phyloP scores from a whole-genome alignment of 176 grass and related monocot species.

The Hordeum vulgare region MorexV3_pseudomolecules_assembly NC_058523.1:159568083-159568582 shows the following conservation, averaged over 20 bases:
- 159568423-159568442: conserved; percentile 62
- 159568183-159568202: neutral
- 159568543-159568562: conserved; percentile 41
- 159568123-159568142: conserved; percentile 5
- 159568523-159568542: conserved; percentile 23
- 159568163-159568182: neutral
- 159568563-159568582: conserved; percentile 28
- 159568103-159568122: neutral
- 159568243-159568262: conserved; percentile 15
- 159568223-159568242: neutral
- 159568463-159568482: conserved; percentile 37
- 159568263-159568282: conserved; percentile 87
- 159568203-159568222: neutral
- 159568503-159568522: conserved; percentile 37
- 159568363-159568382: conserved; percentile 90
- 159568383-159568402: conserved; percentile 76
- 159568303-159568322: conserved; percentile 72
- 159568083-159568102: conserved; percentile 15
- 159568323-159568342: conserved; percentile 52
- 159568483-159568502: conserved; percentile 42
- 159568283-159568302: conserved; percentile 79
- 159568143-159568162: neutral
- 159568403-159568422: conserved; percentile 69
- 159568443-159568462: conserved; percentile 57
- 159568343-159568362: conserved; percentile 66